Base-by-base conservation (phyloP, 225 moss, liverwort and hornwort genomes). In the Bryoerythrophyllum caledonicum region DNA sequence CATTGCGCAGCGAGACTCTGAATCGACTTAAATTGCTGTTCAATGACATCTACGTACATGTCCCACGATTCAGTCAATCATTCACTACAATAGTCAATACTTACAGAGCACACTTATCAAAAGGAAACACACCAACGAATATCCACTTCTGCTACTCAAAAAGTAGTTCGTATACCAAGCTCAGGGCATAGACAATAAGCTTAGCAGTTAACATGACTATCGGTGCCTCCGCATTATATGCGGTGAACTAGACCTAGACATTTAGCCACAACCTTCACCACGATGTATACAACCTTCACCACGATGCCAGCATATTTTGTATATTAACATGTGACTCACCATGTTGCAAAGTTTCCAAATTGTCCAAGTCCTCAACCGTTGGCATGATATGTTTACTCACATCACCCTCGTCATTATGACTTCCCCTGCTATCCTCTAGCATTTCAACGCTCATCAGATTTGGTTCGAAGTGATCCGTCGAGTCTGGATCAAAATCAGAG, bases 1-100 rank as follows among this genome's bases (percentile, higher is more conserved):
- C 88, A 88, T 72, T 88, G 88, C 69, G 78, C 80, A 63, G 88
- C 85, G 60, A 88, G 88, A 74, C 83, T 85, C 55, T 83, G 83
- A 44, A 88, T 82, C 13, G 88, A 88, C 67, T 81, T 74, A 54
- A 88, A 85, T 25, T 88, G 78, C 64, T 75, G 78, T 60, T 85
- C 82, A 52, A 88, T 72, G 70, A 60, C 85, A 67, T 76, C 88
- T 85, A 74, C 78, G 63, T 21, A 49, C 67, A 78, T 48, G 67
- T 63, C 44, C 69, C 13, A 71, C 55, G 54, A 19, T 38, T 56
- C 23, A 68, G 54, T 78, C 71, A 75, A 43, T 66, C 27, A 67
- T 8, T 56, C 32, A 41, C 65, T 25, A 55, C 14, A 60, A 44
- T 65, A 24, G 28, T 76, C 58, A 26, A 80, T 63, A 63, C 11